Evolutionary conservation across 352 stramenopile species (phyloP).

Genomic region (Aphanomyces stellatus): DNA sequence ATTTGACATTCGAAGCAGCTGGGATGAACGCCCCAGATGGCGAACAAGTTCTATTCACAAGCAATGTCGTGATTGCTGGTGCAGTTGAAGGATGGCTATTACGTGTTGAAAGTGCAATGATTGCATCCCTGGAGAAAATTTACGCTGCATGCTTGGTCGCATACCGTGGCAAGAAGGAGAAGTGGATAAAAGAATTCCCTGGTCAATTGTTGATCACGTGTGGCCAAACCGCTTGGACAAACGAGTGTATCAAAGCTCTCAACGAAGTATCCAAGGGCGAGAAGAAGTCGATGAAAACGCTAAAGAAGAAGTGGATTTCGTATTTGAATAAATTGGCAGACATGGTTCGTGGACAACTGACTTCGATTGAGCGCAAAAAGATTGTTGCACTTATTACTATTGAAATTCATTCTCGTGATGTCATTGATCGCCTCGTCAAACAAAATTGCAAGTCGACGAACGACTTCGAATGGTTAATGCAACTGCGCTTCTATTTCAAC

Average conservation of each 20-base stretch:
- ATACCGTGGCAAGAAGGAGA: conserved; percentile 92
- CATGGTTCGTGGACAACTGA: conserved; percentile 87
- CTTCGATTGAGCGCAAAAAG: conserved; percentile 89
- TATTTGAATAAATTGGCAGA: conserved; percentile 92
- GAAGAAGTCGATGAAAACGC: conserved; percentile 84
- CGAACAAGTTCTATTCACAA: conserved; percentile 76
- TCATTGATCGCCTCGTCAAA: conserved; percentile 92
- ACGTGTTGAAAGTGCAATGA: conserved; percentile 76
- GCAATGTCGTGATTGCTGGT: conserved; percentile 82
- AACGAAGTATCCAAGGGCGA: conserved; percentile 85
- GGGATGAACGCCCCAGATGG: conserved; percentile 87
- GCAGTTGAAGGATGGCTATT: conserved; percentile 88
- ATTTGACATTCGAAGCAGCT: conserved; percentile 81
- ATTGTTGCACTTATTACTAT: conserved; percentile 96
- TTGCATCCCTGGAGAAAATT: conserved; percentile 76
- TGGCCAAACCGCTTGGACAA: conserved; percentile 88
- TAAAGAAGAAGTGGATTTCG: conserved; percentile 93
- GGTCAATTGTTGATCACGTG: conserved; percentile 91
- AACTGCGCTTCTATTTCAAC: conserved; percentile 82
- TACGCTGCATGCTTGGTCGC: conserved; percentile 76
- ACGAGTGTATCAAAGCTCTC: conserved; percentile 89
- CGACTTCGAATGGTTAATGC: conserved; percentile 89
- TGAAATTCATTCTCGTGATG: conserved; percentile 94
- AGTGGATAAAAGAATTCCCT: conserved; percentile 92
- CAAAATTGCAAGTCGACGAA: conserved; percentile 87